Conservation (phyloP, 176 grass and related monocot species). For the Oryza meridionalis region DNA sequence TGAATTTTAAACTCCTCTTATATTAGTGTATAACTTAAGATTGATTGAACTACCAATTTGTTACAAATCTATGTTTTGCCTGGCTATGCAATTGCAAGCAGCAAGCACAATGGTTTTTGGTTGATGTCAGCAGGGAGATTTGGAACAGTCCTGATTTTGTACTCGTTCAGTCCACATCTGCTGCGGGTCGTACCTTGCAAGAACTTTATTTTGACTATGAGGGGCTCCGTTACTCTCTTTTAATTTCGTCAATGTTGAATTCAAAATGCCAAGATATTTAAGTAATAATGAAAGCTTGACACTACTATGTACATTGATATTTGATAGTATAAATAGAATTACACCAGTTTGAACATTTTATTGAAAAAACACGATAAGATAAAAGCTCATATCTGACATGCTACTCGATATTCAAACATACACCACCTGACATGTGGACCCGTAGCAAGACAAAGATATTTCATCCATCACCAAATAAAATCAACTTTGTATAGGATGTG, state of each 20-base stretch:
- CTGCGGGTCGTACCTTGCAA: neutral
- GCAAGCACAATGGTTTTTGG: too few species aligned
- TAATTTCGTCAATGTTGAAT: neutral
- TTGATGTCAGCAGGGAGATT: neutral
- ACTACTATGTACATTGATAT: neutral
- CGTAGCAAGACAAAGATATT: too few species aligned
- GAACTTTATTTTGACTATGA: neutral
- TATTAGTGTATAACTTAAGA: neutral
- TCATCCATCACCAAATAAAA: too few species aligned
- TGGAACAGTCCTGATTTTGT: neutral
- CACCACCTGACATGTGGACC: too few species aligned
- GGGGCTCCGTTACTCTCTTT: neutral
- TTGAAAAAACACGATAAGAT: neutral
- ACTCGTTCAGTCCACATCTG: neutral
- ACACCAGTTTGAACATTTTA: neutral
- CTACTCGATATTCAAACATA: neutral
- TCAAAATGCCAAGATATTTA: neutral
- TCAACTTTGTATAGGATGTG: too few species aligned
- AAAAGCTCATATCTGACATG: neutral
- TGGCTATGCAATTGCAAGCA: too few species aligned
- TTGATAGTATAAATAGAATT: neutral
- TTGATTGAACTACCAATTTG: too few species aligned
- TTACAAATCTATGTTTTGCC: too few species aligned
- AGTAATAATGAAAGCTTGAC: neutral
- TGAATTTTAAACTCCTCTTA: too few species aligned